Evolutionary conservation across 2,329 filamentous ascomycete genomes (phyloP).

Genomic region (Fusarium sublunatum): DNA sequence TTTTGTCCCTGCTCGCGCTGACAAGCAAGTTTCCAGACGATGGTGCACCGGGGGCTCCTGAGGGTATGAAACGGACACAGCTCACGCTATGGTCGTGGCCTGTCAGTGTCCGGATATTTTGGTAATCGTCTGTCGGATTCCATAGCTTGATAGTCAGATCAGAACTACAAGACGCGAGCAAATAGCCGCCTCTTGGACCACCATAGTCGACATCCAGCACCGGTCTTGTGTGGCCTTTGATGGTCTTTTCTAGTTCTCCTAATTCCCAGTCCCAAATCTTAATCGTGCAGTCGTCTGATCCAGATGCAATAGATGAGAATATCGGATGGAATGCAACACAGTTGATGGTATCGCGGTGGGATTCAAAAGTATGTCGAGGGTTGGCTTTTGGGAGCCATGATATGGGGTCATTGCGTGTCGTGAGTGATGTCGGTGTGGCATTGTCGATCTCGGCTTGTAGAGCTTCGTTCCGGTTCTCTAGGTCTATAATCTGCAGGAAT

Average conservation of each 20-base stretch:
- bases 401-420: slow-evolving; percentile 76
- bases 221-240: slow-evolving; percentile 91
- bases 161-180: slow-evolving; percentile 76
- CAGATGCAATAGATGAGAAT: slow-evolving; percentile 89
- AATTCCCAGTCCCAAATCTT: slow-evolving; percentile 99
- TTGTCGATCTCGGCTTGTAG: slow-evolving; percentile 88
- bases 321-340: slow-evolving; percentile 93
- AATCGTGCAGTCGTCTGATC: slow-evolving; percentile 91
- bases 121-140: slow-evolving; percentile 93
- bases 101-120: slow-evolving; percentile 90
- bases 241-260: slow-evolving; percentile 87
- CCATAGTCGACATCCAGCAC: slow-evolving; percentile 92
- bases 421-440: slow-evolving; percentile 79
- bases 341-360: slow-evolving; percentile 75
- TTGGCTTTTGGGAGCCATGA: slow-evolving; percentile 89
- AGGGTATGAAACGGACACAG: slow-evolving; percentile 87
- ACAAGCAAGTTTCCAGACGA: slow-evolving; percentile 87
- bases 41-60: slow-evolving; percentile 79
- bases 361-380: slow-evolving; percentile 83
- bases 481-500: slow-evolving; percentile 81
- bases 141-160: slow-evolving; percentile 95
- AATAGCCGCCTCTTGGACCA: slow-evolving; percentile 72
- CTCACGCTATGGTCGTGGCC: slow-evolving; percentile 95
- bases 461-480: slow-evolving; percentile 78
- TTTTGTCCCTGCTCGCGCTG: slow-evolving; percentile 86